Base-by-base conservation (phyloP, 306 rosid genomes). In the Alnus rubra region DNA sequence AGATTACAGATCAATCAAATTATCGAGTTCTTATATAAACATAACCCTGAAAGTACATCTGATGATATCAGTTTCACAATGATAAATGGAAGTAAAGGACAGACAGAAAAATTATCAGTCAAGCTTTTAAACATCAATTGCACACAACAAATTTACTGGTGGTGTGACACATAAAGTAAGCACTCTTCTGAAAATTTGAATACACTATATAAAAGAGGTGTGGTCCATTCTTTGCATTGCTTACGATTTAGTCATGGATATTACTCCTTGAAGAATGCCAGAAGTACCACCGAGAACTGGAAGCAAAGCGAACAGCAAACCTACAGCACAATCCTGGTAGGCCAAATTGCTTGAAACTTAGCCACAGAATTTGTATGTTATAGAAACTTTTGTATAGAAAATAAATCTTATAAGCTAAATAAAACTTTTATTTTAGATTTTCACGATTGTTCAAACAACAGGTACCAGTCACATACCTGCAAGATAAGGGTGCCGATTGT, bases 231-330 rank as follows among this genome's bases (percentile, higher is more conserved):
- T 82, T 52, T 73, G 55, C 28, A 59, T 53, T 76, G 84, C 98
- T 89, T 88, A 95, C 98, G 88, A 91, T 89, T 90, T 91, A 73
- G 88, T 87, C 98, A 95, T 93, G 87, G 96, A 95, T 76, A 93
- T 83, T 59, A 95, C 88, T 85, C 99, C 99, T 76, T 93, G 93
- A 83, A 95, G 90, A 83, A 95, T 88, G 53, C 99, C 99, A 59
- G 98, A 93, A 63, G 96, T 91, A 62, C 97, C 99, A 72, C 97
- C 99, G 42, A 93, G 89, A 81, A 95, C 87, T 8, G 99, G 99
- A 84, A 95, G 92, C 89, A 95, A 77, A 9, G 99, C 98, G 90
- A 95, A 95, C 75, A 95, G 93, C 91, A 95, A 88, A 75, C 99
- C 99, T 69, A 95, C 97, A 44, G 99, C 96, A 88, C 98, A 91